A percentile compares a stretch with the other conserved stretches of the same genome.
These are phyloP conservation scores for Phytophthora capsici DNA, from an alignment of 352 stramenopile genomes.

Conservation along the genomic window DNA sequence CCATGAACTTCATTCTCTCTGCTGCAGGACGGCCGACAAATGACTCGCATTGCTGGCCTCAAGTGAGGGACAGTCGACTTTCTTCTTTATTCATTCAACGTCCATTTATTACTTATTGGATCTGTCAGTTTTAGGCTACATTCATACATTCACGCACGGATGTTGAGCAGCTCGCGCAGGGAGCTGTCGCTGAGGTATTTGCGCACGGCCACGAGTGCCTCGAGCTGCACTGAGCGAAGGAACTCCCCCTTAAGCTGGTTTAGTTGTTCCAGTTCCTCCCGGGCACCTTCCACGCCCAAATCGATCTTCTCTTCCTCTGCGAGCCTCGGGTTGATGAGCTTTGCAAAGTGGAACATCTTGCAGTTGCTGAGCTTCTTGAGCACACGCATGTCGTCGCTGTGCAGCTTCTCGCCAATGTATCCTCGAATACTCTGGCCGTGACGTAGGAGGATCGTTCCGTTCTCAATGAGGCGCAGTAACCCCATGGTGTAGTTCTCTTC, in stretches of 20 bases:
- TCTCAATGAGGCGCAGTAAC: slow-evolving; percentile 70
- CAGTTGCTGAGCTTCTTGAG: slow-evolving; percentile 88
- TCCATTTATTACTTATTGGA: not conserved
- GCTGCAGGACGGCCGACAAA: not conserved
- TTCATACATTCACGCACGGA: slow-evolving; percentile 26
- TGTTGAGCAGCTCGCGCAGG: slow-evolving; percentile 69
- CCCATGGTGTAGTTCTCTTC: slow-evolving; percentile 80
- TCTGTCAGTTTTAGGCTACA: slow-evolving; percentile 1
- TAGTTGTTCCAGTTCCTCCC: slow-evolving; percentile 41
- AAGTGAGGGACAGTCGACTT: too few relatives aligned
- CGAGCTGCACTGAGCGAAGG: slow-evolving; percentile 75
- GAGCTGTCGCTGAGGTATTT: slow-evolving; percentile 77
- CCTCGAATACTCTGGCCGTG: slow-evolving; percentile 74
- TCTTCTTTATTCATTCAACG: too few relatives aligned
- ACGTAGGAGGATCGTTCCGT: slow-evolving; percentile 59
- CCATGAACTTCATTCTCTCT: not conserved
- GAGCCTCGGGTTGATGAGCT: slow-evolving; percentile 66
- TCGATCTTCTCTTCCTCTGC: slow-evolving; percentile 63
- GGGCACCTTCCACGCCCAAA: slow-evolving; percentile 39
- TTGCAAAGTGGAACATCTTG: slow-evolving; percentile 79
- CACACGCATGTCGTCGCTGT: slow-evolving; percentile 86
- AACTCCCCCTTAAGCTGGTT: slow-evolving; percentile 74
- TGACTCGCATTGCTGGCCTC: too few relatives aligned
- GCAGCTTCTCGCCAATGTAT: slow-evolving; percentile 77
- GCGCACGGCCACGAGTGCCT: slow-evolving; percentile 75